Percentiles rank a stretch among this genome's conserved stretches.
phyloP scores from a whole-genome alignment of 2,329 filamentous ascomycete genomes.

The Thelonectria blattea region DNA sequence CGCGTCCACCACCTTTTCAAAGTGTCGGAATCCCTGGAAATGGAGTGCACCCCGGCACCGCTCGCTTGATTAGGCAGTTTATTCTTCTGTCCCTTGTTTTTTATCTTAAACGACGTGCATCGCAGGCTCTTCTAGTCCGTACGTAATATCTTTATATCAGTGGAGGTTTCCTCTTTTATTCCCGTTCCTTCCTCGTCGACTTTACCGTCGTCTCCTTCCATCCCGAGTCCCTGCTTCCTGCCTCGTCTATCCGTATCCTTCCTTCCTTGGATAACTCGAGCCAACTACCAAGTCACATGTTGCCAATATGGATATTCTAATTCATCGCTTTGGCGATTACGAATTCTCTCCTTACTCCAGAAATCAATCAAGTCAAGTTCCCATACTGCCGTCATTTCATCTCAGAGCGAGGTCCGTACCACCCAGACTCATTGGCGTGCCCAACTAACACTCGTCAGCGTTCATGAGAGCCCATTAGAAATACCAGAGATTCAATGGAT shows the following conservation, averaged over 20 bases:
- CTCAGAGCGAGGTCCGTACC: conserved; percentile 29
- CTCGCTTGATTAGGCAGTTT: conserved; percentile 10
- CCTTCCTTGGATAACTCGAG: neutral
- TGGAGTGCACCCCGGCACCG: conserved; percentile 9
- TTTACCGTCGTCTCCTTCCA: neutral
- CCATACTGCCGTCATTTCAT: conserved; percentile 6
- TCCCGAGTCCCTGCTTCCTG: neutral
- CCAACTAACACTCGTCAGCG: conserved; percentile 11
- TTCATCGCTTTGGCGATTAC: conserved; percentile 40
- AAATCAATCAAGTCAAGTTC: conserved; percentile 26
- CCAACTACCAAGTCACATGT: conserved; percentile 20
- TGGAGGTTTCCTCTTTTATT: neutral
- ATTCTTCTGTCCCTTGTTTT: conserved; percentile 9
- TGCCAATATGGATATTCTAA: conserved; percentile 42
- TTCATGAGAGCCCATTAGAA: conserved; percentile 21
- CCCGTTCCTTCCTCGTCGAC: neutral
- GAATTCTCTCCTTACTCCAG: conserved; percentile 40
- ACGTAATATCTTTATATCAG: too few species aligned
- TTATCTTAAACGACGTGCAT: too few species aligned
- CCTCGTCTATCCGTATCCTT: neutral
- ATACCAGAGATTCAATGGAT: conserved; percentile 46
- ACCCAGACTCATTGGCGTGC: neutral
- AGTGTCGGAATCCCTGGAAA: conserved; percentile 3
- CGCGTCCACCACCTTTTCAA: conserved; percentile 1
- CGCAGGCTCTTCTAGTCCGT: too few species aligned